Percentiles rank a stretch among this genome's conserved stretches.
These are phyloP conservation scores for Tritrichomonas musculus DNA, from an alignment of 208 protist species.

Conservation along the genomic window DNA sequence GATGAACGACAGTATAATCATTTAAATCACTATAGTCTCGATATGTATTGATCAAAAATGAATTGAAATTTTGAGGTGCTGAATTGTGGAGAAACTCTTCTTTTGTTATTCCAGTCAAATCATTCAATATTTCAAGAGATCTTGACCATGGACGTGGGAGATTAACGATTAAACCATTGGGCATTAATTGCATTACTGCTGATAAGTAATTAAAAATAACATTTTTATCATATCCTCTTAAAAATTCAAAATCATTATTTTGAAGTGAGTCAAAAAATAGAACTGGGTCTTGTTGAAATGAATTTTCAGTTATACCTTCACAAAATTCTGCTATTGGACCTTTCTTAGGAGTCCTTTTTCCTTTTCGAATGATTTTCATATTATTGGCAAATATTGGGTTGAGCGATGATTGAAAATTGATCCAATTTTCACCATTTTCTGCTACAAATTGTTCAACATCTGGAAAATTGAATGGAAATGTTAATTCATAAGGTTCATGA, in stretches of 20 bases:
- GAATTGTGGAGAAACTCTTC: background rate
- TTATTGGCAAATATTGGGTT: background rate
- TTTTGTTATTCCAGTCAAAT: background rate
- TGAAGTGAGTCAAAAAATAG: background rate
- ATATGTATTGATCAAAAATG: background rate
- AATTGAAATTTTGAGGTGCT: background rate
- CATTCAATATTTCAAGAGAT: background rate
- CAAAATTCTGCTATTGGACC: background rate
- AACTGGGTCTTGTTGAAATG: background rate
- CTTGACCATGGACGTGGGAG: background rate
- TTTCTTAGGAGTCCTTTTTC: background rate
- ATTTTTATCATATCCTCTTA: background rate
- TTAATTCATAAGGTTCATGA: background rate
- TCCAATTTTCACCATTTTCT: background rate
- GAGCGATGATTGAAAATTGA: background rate
- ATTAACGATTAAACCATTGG: background rate
- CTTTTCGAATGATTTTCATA: background rate
- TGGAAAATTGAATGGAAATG: background rate
- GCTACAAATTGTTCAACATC: background rate
- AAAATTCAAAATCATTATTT: background rate
- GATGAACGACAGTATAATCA: background rate
- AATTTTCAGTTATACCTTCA: background rate
- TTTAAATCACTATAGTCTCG: background rate
- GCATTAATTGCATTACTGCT: background rate
- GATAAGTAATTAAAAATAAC: constrained; percentile 21